Evolutionary conservation across 371 early-diverging fungal genomes (phyloP).

Genomic region (Rhizopus arrhizus): DNA sequence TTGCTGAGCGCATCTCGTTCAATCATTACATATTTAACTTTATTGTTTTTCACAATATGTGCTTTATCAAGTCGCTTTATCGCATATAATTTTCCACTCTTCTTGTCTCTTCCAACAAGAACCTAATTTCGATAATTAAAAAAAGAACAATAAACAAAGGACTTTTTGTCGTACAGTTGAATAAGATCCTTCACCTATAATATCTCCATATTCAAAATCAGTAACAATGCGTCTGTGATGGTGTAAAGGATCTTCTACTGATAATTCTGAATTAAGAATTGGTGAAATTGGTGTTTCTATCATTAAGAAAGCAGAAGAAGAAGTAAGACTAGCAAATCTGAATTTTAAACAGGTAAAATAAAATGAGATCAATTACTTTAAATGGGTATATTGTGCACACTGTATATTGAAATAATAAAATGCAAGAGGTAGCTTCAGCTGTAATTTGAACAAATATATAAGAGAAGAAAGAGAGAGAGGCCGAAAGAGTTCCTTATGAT

Average conservation of each 20-base stretch:
- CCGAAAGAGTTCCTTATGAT: too few species aligned
- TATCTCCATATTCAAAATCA: slow-evolving; percentile 85
- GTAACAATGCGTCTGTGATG: slow-evolving; percentile 42
- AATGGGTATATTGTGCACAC: neutral
- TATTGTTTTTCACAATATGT: slow-evolving; percentile 90
- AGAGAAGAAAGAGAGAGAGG: too few species aligned
- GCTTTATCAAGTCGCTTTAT: slow-evolving; percentile 93
- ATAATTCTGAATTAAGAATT: slow-evolving; percentile 25
- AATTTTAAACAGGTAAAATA: neutral
- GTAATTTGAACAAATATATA: too few species aligned
- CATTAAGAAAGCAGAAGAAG: neutral
- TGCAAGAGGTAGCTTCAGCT: too few species aligned
- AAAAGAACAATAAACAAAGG: slow-evolving; percentile 5
- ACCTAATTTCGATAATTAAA: slow-evolving; percentile 46
- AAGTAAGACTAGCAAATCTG: neutral
- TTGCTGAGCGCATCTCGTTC: slow-evolving; percentile 88
- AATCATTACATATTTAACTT: slow-evolving; percentile 92
- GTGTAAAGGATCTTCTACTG: slow-evolving; percentile 42
- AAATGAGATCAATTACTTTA: slow-evolving; percentile 1
- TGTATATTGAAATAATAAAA: too few species aligned
- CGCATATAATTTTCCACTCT: slow-evolving; percentile 76
- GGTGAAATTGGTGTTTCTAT: slow-evolving; percentile 3
- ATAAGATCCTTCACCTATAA: slow-evolving; percentile 94
- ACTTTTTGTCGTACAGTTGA: slow-evolving; percentile 73
- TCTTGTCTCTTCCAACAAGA: slow-evolving; percentile 68